Base-by-base conservation (phyloP, 2,329 filamentous ascomycete species). In the Simplicillium sp. region DNA sequence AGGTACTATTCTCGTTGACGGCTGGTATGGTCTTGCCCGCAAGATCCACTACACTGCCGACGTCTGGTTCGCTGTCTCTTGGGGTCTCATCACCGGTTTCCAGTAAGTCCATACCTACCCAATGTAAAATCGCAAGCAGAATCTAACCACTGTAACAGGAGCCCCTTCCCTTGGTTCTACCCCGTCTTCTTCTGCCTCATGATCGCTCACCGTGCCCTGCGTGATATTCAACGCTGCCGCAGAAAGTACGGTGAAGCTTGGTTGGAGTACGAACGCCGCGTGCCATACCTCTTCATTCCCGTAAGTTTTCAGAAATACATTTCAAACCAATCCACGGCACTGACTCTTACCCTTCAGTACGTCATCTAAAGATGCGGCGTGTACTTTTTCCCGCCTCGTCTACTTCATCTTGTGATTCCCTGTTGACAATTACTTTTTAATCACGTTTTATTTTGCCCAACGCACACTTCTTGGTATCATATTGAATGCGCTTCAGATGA, bases 161-260 rank as follows among this genome's bases (percentile, higher is more conserved):
- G 82, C 53, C 85, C 86, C 0, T 90, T 94, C 63, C 87, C 87
- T 0, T 94, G 87, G 86, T 94, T 94, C 62, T 92, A 94, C 55
- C 84, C 86, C 0, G 60, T 86, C 36, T 94, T 94, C 70, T 94
- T 94, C 60, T 68, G 69, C 29, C 66, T 67, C 49, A 92, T 92
- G 86, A 92, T 94, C 55, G 69, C 79, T 3, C 87, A 94, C 62
- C 82, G 87, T 44, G 84, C 85, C 11, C 64, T 67, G 39, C 74
- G 87, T 48, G 87, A 94, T 58, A 87, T 90, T 47, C 70, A 82
- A 55, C 74, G 81, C 48, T 94, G 87, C 62, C 77, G 78, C 46
- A 70, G 68, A 54, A 89, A 87, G 70, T 94, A 94, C 62, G 87
- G 85, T 3, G 80, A 86, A 46, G 80, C 81, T 25, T 94, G 87